phyloP scores from a whole-genome alignment of 2,329 filamentous ascomycete genomes.

The Diaporthe vexans region DNA sequence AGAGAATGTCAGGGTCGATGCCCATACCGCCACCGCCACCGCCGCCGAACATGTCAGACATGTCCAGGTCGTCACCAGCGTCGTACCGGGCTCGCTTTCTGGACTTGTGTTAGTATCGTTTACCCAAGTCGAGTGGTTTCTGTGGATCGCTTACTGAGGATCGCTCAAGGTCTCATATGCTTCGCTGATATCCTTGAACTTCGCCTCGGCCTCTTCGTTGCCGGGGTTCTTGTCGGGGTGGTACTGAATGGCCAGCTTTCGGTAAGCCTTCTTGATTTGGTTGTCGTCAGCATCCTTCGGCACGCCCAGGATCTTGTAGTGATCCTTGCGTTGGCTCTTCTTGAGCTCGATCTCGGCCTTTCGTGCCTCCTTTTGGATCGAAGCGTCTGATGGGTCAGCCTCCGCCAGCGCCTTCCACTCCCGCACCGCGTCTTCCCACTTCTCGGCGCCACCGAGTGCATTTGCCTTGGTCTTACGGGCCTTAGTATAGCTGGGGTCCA shows the following conservation, averaged over 20 bases:
- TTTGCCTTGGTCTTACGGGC: conserved; percentile 95
- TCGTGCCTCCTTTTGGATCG: conserved; percentile 86
- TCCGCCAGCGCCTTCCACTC: conserved; percentile 92
- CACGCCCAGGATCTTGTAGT: conserved; percentile 96
- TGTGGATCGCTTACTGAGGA: conserved; percentile 77
- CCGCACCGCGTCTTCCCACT: conserved; percentile 91
- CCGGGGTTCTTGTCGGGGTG: conserved; percentile 98
- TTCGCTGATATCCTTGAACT: conserved; percentile 98
- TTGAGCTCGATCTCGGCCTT: conserved; percentile 95
- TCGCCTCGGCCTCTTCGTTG: conserved; percentile 85
- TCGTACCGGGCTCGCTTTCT: conserved; percentile 91
- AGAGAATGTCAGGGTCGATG: conserved; percentile 83
- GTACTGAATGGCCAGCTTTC: conserved; percentile 92
- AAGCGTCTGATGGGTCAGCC: conserved; percentile 83
- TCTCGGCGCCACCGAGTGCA: conserved; percentile 84
- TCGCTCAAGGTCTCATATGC: conserved; percentile 97
- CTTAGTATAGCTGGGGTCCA: conserved; percentile 90
- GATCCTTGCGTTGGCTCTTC: conserved; percentile 97
- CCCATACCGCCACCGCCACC: conserved; percentile 70
- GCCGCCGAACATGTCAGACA: conserved; percentile 84
- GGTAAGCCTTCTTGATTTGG: conserved; percentile 97
- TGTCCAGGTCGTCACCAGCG: conserved; percentile 91
- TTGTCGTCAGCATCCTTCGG: conserved; percentile 86
- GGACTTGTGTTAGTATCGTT: background rate
- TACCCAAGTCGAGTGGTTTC: background rate